These are phyloP conservation scores for Lanmaoa pseudosensibilis DNA, from an alignment of 768 basidiomycete genomes.

Conservation along the genomic window DNA sequence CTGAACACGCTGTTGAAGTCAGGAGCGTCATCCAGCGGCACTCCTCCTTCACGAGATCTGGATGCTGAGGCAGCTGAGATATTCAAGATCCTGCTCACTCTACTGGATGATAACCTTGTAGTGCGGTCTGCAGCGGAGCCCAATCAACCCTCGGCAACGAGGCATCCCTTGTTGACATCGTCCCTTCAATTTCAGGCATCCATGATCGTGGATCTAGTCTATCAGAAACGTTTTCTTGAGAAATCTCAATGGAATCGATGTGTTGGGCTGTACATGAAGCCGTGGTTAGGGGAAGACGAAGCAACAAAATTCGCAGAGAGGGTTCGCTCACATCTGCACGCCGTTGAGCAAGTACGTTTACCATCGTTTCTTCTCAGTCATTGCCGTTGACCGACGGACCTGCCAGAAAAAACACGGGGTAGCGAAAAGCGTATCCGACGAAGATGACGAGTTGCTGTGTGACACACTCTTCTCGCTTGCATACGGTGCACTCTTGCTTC, in stretches of 20 bases:
- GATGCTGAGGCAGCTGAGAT: constrained; percentile 59
- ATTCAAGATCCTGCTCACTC: constrained; percentile 54
- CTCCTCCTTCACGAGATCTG: constrained; percentile 72
- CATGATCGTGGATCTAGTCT: constrained; percentile 75
- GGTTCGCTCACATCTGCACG: constrained; percentile 70
- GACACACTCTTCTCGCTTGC: constrained; percentile 95
- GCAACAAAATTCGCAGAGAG: constrained; percentile 56
- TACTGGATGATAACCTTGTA: constrained; percentile 52
- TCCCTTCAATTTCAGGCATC: constrained; percentile 72
- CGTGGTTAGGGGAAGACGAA: constrained; percentile 64
- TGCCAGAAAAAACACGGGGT: constrained; percentile 60
- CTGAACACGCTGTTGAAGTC: constrained; percentile 77
- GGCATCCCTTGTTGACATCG: constrained; percentile 55
- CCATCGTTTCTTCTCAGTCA: constrained; percentile 1
- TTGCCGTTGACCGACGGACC: constrained; percentile 9
- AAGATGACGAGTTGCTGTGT: constrained; percentile 85
- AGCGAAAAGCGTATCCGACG: constrained; percentile 42
- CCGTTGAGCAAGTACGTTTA: constrained; percentile 63
- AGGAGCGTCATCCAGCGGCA: constrained; percentile 75
- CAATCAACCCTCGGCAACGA: constrained; percentile 54
- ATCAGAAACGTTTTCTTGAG: constrained; percentile 56
- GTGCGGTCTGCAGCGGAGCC: constrained; percentile 42
- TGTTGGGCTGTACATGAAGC: constrained; percentile 65
- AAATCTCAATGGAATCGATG: constrained; percentile 63
- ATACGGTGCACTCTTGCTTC: constrained; percentile 89